Evolutionary conservation across 768 basidiomycete genomes (phyloP).

Genomic region (Pulveroboletus sp.): DNA sequence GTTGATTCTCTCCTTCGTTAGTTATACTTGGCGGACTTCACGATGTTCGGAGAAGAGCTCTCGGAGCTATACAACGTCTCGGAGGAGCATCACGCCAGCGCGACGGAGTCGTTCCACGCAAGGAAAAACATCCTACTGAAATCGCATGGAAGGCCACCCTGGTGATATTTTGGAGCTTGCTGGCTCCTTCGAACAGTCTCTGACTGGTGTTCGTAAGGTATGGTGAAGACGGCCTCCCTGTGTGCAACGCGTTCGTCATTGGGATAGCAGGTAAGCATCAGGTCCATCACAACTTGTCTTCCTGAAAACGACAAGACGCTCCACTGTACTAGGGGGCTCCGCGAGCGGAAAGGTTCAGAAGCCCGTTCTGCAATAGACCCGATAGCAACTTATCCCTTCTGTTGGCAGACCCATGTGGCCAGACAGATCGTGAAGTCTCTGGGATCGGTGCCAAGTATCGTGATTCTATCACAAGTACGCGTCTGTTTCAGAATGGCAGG

Average conservation of each 20-base stretch:
- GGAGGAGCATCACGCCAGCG: conserved; percentile 16
- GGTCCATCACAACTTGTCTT: background rate
- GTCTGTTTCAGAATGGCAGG: background rate
- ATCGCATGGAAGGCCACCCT: conserved; percentile 83
- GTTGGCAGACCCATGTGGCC: conserved; percentile 73
- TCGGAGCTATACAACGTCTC: conserved; percentile 16
- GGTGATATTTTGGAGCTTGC: conserved; percentile 40
- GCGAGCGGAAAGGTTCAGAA: conserved; percentile 84
- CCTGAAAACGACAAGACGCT: background rate
- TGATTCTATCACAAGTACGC: conserved; percentile 83
- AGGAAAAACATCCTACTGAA: conserved; percentile 76
- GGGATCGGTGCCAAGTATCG: conserved; percentile 82
- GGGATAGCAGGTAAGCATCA: conserved; percentile 68
- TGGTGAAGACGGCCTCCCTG: conserved; percentile 64
- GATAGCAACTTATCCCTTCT: conserved; percentile 1
- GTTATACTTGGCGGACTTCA: background rate
- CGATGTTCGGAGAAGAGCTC: conserved; percentile 29
- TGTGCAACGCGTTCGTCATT: conserved; percentile 77
- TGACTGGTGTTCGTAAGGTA: conserved; percentile 52
- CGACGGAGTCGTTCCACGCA: conserved; percentile 22
- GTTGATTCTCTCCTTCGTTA: background rate
- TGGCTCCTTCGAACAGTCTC: conserved; percentile 7
- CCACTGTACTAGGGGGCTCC: conserved; percentile 59
- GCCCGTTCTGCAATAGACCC: background rate
- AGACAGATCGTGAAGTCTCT: conserved; percentile 74